Conservation (phyloP, 1,139 yeast species). For the Magnusiomyces suaveolens region DNA sequence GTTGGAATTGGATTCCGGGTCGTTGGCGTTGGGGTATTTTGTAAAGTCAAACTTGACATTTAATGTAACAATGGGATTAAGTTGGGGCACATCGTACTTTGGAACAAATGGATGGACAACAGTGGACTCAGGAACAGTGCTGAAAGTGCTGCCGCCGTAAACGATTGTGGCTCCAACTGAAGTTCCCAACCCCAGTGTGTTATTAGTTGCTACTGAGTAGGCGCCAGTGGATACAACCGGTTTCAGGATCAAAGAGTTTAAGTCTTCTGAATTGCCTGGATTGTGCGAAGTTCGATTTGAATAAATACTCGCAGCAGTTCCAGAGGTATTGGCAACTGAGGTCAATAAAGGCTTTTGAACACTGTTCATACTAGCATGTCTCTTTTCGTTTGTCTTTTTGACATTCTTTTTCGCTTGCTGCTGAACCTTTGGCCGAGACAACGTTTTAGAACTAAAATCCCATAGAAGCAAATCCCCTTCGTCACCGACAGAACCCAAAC, state of each 20-base stretch:
- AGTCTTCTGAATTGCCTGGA: background rate
- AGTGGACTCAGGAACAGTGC: slow-evolving; percentile 1
- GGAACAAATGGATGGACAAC: slow-evolving; percentile 11
- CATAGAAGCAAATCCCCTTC: slow-evolving; percentile 61
- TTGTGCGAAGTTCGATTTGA: no score
- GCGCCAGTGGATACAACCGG: background rate
- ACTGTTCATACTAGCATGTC: background rate
- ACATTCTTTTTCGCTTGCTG: background rate
- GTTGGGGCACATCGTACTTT: slow-evolving; percentile 8
- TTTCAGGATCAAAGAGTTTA: background rate
- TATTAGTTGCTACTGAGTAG: background rate
- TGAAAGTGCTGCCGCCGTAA: slow-evolving; percentile 1
- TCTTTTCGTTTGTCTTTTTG: background rate
- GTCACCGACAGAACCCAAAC: slow-evolving; percentile 58
- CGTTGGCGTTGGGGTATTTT: background rate
- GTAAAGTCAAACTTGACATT: slow-evolving; percentile 6
- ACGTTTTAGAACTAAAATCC: slow-evolving; percentile 61
- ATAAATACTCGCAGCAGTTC: no score
- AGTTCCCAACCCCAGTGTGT: background rate
- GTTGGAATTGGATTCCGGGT: no score
- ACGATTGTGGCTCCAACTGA: background rate
- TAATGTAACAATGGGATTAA: slow-evolving; percentile 11
- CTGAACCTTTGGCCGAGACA: slow-evolving; percentile 21
- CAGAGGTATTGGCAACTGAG: background rate
- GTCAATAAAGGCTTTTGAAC: background rate